These are phyloP conservation scores for Penicillium olsonii DNA, from an alignment of 2,329 filamentous ascomycete species.

Conservation along the genomic window DNA sequence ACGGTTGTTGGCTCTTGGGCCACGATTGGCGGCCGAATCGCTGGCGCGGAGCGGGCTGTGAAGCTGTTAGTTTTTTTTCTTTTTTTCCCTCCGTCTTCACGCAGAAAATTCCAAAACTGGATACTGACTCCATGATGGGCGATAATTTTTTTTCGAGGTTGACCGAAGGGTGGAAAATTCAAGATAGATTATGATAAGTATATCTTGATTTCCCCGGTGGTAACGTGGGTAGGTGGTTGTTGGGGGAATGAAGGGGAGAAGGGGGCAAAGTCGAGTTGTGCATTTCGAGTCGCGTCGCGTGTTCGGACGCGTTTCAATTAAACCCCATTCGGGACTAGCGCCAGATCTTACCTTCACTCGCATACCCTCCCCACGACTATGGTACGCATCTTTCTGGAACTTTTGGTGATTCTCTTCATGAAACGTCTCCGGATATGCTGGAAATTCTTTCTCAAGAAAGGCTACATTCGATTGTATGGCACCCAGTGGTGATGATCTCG, in stretches of 20 bases:
- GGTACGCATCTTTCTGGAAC: neutral
- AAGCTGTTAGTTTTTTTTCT: conserved; percentile 11
- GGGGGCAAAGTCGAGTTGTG: conserved; percentile 12
- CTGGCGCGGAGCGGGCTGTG: conserved; percentile 68
- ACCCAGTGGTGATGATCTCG: too few species aligned
- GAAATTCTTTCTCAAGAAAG: too few species aligned
- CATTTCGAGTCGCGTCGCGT: conserved; percentile 13
- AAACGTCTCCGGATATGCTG: too few species aligned
- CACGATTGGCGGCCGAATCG: conserved; percentile 81
- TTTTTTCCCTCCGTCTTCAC: too few species aligned
- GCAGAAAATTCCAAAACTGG: conserved; percentile 3
- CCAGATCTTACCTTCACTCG: neutral
- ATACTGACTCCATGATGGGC: conserved; percentile 35
- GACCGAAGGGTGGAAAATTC: neutral
- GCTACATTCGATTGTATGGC: too few species aligned
- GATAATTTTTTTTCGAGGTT: conserved; percentile 10
- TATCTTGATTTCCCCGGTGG: neutral
- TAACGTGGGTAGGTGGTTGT: conserved; percentile 9
- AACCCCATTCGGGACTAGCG: conserved; percentile 28
- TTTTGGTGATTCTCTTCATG: too few species aligned
- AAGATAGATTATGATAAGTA: neutral
- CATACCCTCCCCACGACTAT: too few species aligned
- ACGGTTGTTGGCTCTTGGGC: conserved; percentile 56
- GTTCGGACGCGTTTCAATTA: conserved; percentile 38
- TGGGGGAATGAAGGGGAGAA: conserved; percentile 19